phyloP scores from a whole-genome alignment of 495 filamentous ascomycete species.

The Xylaria venustula region DNA sequence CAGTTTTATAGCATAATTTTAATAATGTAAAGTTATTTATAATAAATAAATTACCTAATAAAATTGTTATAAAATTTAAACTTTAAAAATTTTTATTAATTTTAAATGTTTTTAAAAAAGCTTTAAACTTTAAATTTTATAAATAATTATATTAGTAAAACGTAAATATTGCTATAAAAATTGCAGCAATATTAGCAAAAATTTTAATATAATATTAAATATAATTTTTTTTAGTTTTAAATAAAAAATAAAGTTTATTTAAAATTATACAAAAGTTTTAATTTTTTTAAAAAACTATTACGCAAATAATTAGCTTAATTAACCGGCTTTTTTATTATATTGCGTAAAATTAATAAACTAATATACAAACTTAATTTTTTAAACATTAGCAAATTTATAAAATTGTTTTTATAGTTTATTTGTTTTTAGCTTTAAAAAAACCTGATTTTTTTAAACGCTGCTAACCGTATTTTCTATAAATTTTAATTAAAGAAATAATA shows the following conservation, averaged over 20 bases:
- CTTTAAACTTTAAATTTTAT: background rate
- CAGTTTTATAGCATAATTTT: slow-evolving; percentile 1
- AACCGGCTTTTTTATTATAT: background rate
- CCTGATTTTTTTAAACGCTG: background rate
- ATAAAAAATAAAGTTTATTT: slow-evolving; percentile 1
- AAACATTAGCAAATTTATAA: background rate
- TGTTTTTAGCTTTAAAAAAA: no score
- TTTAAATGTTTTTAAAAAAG: background rate
- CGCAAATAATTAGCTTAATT: background rate
- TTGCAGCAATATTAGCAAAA: background rate
- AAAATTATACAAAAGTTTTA: background rate
- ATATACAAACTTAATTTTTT: background rate
- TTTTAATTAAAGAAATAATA: background rate
- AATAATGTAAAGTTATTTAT: background rate
- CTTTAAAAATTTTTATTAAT: background rate
- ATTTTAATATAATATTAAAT: background rate
- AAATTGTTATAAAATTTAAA: background rate
- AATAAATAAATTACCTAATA: background rate
- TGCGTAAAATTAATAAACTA: background rate
- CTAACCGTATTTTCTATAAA: background rate
- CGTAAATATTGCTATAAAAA: background rate
- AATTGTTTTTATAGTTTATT: background rate
- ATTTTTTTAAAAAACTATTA: background rate
- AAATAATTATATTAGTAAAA: background rate
- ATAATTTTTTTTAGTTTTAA: background rate